phyloP scores from a whole-genome alignment of 345 rosid species.

The Ricinus communis region DNA sequence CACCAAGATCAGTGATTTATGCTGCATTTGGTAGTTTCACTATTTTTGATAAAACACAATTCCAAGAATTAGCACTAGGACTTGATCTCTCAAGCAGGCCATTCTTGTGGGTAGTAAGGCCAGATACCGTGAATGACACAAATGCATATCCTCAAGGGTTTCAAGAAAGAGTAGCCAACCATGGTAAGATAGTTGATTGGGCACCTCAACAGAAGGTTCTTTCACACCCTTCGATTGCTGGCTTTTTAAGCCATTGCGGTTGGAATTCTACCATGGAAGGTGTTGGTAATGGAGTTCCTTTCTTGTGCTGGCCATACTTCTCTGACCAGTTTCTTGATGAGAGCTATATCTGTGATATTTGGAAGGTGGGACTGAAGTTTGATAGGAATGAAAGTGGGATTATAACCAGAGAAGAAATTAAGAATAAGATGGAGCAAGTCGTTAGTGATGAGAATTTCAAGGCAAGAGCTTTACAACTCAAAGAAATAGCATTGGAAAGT shows the following conservation, averaged over 20 bases:
- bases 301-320: slow-evolving; percentile 4
- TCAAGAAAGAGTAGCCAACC: neutral
- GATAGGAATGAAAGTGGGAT: too few species aligned
- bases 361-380: too few species aligned
- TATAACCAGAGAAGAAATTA: too few species aligned
- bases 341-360: neutral
- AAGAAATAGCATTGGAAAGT: neutral
- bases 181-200: neutral
- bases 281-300: neutral
- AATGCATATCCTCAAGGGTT: slow-evolving; percentile 7
- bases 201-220: slow-evolving; percentile 7
- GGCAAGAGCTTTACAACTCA: neutral
- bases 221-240: neutral
- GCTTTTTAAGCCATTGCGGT: slow-evolving; percentile 11
- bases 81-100: neutral
- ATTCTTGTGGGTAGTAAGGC: slow-evolving; percentile 9
- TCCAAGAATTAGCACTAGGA: slow-evolving; percentile 2
- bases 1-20: neutral
- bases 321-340: neutral
- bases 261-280: slow-evolving; percentile 12
- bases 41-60: neutral
- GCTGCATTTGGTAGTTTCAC: slow-evolving; percentile 8
- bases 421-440: neutral
- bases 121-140: neutral
- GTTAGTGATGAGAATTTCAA: neutral